These are phyloP conservation scores for Xylariaceae sp. DNA, from an alignment of 2,329 filamentous ascomycete genomes.

Conservation along the genomic window DNA sequence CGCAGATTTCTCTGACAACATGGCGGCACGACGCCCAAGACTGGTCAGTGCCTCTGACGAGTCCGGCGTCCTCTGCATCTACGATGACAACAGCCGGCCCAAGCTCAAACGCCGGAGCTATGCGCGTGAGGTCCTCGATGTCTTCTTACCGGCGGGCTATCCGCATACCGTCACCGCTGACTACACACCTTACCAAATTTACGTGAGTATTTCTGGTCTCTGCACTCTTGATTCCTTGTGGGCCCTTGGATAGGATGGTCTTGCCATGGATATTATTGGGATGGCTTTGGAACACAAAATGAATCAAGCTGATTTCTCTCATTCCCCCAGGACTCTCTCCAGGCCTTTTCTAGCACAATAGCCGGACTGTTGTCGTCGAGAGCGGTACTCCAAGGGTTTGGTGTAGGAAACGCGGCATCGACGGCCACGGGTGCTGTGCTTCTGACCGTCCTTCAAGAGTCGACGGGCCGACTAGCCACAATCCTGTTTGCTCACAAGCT, in stretches of 20 bases:
- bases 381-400: slow-evolving; percentile 73
- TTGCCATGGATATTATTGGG: not conserved
- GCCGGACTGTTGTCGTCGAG: slow-evolving; percentile 73
- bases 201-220: slow-evolving; percentile 24
- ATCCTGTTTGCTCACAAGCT: slow-evolving; percentile 81
- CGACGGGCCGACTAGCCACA: slow-evolving; percentile 73
- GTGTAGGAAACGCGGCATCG: slow-evolving; percentile 73
- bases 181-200: slow-evolving; percentile 68
- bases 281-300: no score
- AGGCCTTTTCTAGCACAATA: slow-evolving; percentile 80
- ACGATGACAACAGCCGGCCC: slow-evolving; percentile 48
- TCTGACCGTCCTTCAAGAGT: slow-evolving; percentile 76
- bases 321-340: slow-evolving; percentile 73
- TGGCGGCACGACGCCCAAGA: slow-evolving; percentile 14
- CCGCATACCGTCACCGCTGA: slow-evolving; percentile 80
- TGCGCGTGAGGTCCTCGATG: slow-evolving; percentile 48
- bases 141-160: slow-evolving; percentile 84
- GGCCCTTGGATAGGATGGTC: not conserved
- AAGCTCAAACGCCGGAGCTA: slow-evolving; percentile 19
- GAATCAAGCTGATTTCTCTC: no score
- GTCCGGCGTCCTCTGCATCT: slow-evolving; percentile 34
- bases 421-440: slow-evolving; percentile 77
- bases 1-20: not conserved
- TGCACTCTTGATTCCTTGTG: not conserved
- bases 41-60: slow-evolving; percentile 24